Evolutionary conservation across 139 green algal genomes (phyloP), one percentile per base, ranked within the genome.

Genomic region (Yamagishiella unicocca): DNA sequence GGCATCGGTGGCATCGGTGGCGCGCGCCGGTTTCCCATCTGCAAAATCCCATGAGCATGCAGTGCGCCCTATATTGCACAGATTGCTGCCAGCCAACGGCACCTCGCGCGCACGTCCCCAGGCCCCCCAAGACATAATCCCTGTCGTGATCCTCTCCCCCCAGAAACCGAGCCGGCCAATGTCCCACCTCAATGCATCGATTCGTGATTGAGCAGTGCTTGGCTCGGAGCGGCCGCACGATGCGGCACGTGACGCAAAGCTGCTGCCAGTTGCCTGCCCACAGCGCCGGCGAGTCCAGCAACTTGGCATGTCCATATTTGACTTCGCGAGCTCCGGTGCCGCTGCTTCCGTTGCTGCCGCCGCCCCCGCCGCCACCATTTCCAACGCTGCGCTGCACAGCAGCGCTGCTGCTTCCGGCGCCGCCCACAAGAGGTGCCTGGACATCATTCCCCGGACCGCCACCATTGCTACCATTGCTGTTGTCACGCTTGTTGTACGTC

Each of bases 161-260:
- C 22, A 68, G 58, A 27, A 68, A 68, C n/a, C n/a, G n/a, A n/a
- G n/a, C n/a, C n/a, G n/a, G 50, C 50, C 12, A 58, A 12, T 12
- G 50, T 35, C 79, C 35, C 45, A 94, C 87, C 87, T 97, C 93
- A 17, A 99, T 94, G 89, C 97, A 99, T 68, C 97, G 94, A 53
- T 97, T 93, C 4, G 92, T 97, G 37, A 97, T 88, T 8, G 89
- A 76, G 93, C 95, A 98, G 93, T 99, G 97, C 92, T 99, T 99
- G 31, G 96, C 93, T 0, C 97, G 93, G 83, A 98, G 92, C 29
- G 97, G 97, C 31, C 96, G 91, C 83, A 99, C 96, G 54, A 98
- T 96, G 89, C 95, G 95, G 93, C 97, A 99, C 3, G 93, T 96
- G 31, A 98, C 95, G 84, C 97, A 99, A 68, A 99, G 92, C 92